Evolutionary conservation across 1,139 yeast species (phyloP), one percentile per base, ranked within the genome.

Genomic region (Zygosaccharomyces pseudobailii): DNA sequence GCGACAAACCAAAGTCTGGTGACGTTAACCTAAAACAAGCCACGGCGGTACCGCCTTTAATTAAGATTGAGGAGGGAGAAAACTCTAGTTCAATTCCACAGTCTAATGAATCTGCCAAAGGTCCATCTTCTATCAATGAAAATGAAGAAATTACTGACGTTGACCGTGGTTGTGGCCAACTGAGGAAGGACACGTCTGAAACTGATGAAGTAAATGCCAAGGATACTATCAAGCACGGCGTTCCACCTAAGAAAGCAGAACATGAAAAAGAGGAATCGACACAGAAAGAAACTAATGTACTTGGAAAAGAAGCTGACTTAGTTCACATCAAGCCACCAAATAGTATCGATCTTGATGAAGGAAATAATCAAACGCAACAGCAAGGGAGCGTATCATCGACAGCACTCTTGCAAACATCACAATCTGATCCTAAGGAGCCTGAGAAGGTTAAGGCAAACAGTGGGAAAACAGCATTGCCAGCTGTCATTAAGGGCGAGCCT

Each of bases 41-140:
- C 5, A n/a, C 19, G n/a, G 19, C 23, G 19, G 30, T 9, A 13
- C 45, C 47, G 4, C 10, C 47, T 20, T 22, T 46, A 30, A 36
- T 48, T 3, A 48, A 48, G 27, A 21, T 46, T 27, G 51, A 48
- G 30, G 45, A 45, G 7, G 42, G 28, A 8, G 40, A 33, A 2
- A n/a, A 23, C 7, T 23, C 43, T 5, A 19, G 27, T 8, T 5
- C 23, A 10, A n/a, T 21, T 4, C 7, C 36, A 3, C n/a, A 30
- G 6, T 25, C 13, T 21, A 38, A 34, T 22, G 19, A 40, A 23
- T 13, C 24, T 28, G 10, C 24, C 7, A 33, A 27, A 8, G 7
- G 8, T 24, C 27, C 9, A n/a, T 4, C 17, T 7, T 21, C 37
- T 13, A 21, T 2, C 4, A 23, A 10, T 20, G 8, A 13, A 10